Evolutionary conservation across 495 filamentous ascomycete genomes (phyloP), one percentile per base, ranked within the genome.

Genomic region (Bathelium albidoporum): DNA sequence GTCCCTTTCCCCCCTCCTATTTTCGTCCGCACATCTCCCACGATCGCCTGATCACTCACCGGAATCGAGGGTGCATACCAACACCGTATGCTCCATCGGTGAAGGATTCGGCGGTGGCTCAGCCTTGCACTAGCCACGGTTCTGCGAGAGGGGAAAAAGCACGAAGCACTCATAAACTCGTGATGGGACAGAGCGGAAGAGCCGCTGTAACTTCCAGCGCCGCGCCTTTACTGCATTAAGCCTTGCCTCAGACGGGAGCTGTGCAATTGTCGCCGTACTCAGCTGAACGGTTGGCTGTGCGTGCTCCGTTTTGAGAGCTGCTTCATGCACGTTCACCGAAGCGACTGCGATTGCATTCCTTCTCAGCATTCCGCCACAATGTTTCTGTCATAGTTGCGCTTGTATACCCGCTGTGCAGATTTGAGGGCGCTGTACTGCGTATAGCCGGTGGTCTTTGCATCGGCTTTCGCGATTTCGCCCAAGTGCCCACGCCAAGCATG

Each of bases 101-200:
- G 49, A 55, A 55, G 49, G 49, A 55, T 55, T 29, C 12, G 9
- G 44, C 18, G 24, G 49, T 55, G 49, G 49, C 49, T 55, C 5
- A 55, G 49, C 49, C 49, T 55, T 29, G 49, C 49, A 55, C 49
- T 55, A 55, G 49, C 49, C 49, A 55, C 49, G 49, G 22, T 29
- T 55, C 29, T 49, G 11, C 43, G 3, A 49, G 43, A 18, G 4
- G 9, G 9, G 9, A n/a, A 3, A 49, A 20, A 49, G 43, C 43
- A 20, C 9, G 9, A 9, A 11, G 22, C 29, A 49, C 44, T 18
- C 20, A 20, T 2, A 49, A 16, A 49, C 5, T 16, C 44, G 44
- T 16, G 44, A 49, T 49, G 14, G 20, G 44, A 49, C n/a, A n/a
- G n/a, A n/a, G n/a, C n/a, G n/a, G n/a, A n/a, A n/a, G n/a, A n/a